Evolutionary conservation across 2,329 filamentous ascomycete genomes (phyloP), one percentile per base, ranked within the genome.

Genomic region (Berkeleyomyces rouxiae): DNA sequence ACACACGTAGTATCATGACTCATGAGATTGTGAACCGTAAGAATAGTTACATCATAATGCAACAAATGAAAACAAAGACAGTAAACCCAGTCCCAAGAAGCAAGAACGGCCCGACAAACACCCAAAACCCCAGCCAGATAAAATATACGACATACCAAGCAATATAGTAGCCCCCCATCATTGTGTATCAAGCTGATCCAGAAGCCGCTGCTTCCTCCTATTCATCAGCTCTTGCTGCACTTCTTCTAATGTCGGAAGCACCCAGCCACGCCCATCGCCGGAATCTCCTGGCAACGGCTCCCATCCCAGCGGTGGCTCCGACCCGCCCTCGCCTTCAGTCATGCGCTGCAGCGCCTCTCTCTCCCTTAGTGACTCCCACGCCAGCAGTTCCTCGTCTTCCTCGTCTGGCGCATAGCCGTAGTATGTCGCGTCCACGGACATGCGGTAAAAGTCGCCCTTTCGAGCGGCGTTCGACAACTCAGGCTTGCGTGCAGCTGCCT

Each of bases 191-290:
- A 95, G 79, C 75, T 93, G 92, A 69, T 96, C 90, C 67, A 99
- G 75, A 66, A 99, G 75, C 72, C 86, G 89, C 73, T 85, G 82
- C 72, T 89, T 84, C 74, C 91, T 82, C 74, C 92, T 80, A 67
- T 96, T 90, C 62, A 99, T 81, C 68, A 99, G 76, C 74, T 97
- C 93, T 70, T 91, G 83, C 74, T 96, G 90, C n/a, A 97, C 92
- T 72, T 97, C 89, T 23, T 95, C 90, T 63, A 90, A 74, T 4
- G 87, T 91, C 7, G 93, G 93, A 69, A 97, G 73, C 66, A 82
- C 82, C 92, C 92, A 96, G 57, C 78, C 81, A 44, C 84, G 77
- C 0, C 92, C 92, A 71, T 96, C 90, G 1, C 90, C 91, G 2
- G 78, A 77, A 74, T 96, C 90, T 0, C 92, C 93, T 0, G 93